A percentile compares a stretch with the other conserved stretches of the same genome.
Conservation (phyloP, 306 rosid genomes). For the Sophora flavescens region DNA sequence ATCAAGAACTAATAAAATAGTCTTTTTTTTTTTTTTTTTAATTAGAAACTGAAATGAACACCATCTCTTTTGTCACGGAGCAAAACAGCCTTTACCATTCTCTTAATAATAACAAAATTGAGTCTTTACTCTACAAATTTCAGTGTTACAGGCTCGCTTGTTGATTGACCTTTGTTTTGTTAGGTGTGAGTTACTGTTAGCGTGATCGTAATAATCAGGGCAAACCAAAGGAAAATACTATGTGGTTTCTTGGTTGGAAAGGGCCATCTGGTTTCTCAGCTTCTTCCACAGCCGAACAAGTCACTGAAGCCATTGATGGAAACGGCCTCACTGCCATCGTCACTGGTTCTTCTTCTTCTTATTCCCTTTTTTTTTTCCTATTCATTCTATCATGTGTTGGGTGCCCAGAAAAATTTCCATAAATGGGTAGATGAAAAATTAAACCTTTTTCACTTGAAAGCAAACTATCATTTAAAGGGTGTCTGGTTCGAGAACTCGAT, state of each 20-base stretch:
- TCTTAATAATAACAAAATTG: too few species aligned
- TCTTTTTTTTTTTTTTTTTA: too few species aligned
- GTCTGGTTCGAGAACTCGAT: too few species aligned
- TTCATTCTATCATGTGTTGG: background rate
- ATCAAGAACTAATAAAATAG: too few species aligned
- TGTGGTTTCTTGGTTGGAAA: conserved; percentile 64
- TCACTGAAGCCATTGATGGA: conserved; percentile 69
- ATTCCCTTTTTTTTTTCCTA: background rate
- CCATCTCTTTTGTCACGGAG: too few species aligned
- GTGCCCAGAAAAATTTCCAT: background rate
- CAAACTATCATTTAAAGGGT: background rate
- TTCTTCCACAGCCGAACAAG: conserved; percentile 77
- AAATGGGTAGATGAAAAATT: background rate
- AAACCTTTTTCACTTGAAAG: background rate
- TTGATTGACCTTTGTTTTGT: background rate
- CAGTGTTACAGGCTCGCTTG: background rate
- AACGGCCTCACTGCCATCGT: conserved; percentile 74
- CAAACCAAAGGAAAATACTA: too few species aligned
- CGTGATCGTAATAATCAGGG: background rate
- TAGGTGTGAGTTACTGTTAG: background rate
- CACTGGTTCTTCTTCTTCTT: conserved; percentile 53
- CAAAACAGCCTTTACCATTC: too few species aligned
- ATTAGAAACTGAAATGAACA: too few species aligned
- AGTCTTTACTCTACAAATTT: too few species aligned
- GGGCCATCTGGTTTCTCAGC: conserved; percentile 80